Evolutionary conservation across 345 rosid species (phyloP).

Genomic region (Dovyalis caffra): DNA sequence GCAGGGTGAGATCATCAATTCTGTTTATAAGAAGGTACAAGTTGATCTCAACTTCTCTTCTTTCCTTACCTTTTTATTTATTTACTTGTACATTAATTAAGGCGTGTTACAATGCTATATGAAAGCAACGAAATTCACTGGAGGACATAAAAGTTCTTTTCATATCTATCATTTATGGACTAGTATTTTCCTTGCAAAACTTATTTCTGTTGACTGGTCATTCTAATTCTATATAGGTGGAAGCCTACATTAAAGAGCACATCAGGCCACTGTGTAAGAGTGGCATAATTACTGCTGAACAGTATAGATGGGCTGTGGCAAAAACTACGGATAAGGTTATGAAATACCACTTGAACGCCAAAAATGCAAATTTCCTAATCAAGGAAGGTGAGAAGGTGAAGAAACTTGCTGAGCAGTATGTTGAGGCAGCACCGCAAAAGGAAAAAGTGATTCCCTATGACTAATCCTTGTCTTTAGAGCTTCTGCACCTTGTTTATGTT

Average conservation of each 20-base stretch:
- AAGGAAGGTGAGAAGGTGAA: slow-evolving; percentile 98
- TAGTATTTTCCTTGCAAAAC: not conserved
- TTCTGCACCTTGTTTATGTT: not conserved
- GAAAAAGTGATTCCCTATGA: slow-evolving; percentile 32
- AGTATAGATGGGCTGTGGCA: slow-evolving; percentile 86
- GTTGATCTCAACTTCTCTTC: not conserved
- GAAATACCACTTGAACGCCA: slow-evolving; percentile 83
- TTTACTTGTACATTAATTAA: not conserved
- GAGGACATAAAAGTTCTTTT: too few relatives aligned
- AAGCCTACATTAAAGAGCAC: slow-evolving; percentile 94
- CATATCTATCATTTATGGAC: not conserved
- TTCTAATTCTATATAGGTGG: slow-evolving; percentile 51
- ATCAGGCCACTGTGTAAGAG: slow-evolving; percentile 92
- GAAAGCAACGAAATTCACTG: not conserved
- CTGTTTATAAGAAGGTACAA: slow-evolving; percentile 66
- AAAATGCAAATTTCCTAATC: slow-evolving; percentile 80
- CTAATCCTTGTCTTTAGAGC: not conserved
- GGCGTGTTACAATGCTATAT: not conserved
- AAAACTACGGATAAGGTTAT: slow-evolving; percentile 86
- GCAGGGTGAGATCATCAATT: slow-evolving; percentile 34
- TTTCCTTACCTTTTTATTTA: not conserved
- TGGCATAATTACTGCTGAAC: slow-evolving; percentile 74
- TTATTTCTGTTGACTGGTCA: slow-evolving; percentile 8
- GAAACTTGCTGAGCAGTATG: slow-evolving; percentile 92
- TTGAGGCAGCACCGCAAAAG: slow-evolving; percentile 70